Evolutionary conservation across 148 eudicot species (phyloP).

Genomic region (Rhododendron williamsianum): DNA sequence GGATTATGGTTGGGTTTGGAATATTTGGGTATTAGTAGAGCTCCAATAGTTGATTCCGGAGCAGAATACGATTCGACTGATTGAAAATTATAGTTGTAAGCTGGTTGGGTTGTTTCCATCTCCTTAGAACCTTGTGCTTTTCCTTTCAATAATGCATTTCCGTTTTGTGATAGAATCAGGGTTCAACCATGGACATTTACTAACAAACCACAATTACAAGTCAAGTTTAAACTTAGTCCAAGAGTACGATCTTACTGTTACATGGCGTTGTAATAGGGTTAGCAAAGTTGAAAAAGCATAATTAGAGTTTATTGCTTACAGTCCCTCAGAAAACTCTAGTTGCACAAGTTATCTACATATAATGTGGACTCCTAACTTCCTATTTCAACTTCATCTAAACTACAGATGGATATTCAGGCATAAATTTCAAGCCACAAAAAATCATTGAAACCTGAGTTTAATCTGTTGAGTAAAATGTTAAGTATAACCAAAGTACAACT

Average conservation of each 20-base stretch:
- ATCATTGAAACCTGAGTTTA: background rate
- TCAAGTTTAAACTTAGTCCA: background rate
- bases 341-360: background rate
- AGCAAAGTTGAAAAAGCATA: background rate
- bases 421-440: background rate
- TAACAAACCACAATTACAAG: background rate
- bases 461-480: background rate
- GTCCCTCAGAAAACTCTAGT: background rate
- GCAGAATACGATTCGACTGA: background rate
- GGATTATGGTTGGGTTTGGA: background rate
- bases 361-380: background rate
- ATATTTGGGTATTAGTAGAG: background rate
- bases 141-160: background rate
- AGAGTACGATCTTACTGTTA: background rate
- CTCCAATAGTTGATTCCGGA: background rate
- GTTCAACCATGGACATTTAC: background rate
- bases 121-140: background rate
- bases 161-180: background rate
- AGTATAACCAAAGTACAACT: background rate
- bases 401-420: background rate
- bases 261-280: background rate
- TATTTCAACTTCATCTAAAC: background rate
- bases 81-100: background rate
- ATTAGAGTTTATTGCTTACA: background rate
- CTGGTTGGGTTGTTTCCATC: background rate